Conservation (phyloP, 768 basidiomycete species). For the Kwoniella shandongensis region DNA sequence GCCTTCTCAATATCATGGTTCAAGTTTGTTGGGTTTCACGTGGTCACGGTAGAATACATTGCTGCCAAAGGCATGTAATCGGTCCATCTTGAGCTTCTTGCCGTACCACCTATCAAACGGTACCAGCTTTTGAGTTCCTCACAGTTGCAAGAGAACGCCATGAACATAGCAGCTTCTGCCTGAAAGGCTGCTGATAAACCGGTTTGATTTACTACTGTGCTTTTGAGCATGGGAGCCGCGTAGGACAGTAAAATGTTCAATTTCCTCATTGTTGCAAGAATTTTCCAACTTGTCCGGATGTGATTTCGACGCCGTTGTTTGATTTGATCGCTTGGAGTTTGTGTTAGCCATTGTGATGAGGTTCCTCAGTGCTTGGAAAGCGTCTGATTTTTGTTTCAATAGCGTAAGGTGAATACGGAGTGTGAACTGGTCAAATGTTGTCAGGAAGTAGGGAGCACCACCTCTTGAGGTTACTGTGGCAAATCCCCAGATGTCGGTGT, state of each 20-base stretch:
- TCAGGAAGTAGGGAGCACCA: too few species aligned
- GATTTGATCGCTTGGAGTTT: conserved; percentile 8
- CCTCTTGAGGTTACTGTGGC: too few species aligned
- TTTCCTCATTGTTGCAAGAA: not conserved
- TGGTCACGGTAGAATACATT: not conserved
- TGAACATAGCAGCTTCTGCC: conserved; percentile 22
- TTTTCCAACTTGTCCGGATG: not conserved
- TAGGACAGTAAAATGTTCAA: conserved; percentile 12
- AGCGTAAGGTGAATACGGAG: not conserved
- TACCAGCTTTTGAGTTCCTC: not conserved
- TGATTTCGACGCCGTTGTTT: conserved; percentile 15
- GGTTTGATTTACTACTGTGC: conserved; percentile 13
- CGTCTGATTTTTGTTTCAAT: conserved; percentile 7
- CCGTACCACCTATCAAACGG: conserved; percentile 6
- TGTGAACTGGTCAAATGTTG: too few species aligned
- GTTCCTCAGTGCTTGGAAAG: not conserved
- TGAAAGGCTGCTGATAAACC: conserved; percentile 17
- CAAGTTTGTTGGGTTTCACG: conserved; percentile 1
- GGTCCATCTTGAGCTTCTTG: conserved; percentile 10
- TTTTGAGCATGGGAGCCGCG: conserved; percentile 29
- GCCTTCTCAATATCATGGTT: conserved; percentile 3
- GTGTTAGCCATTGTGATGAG: too few species aligned
- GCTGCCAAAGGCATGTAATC: conserved; percentile 5
- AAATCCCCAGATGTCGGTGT: too few species aligned
- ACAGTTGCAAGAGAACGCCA: conserved; percentile 20